Conservation (phyloP, 1,139 yeast species). For the Blastobotrys ciferrii region DNA sequence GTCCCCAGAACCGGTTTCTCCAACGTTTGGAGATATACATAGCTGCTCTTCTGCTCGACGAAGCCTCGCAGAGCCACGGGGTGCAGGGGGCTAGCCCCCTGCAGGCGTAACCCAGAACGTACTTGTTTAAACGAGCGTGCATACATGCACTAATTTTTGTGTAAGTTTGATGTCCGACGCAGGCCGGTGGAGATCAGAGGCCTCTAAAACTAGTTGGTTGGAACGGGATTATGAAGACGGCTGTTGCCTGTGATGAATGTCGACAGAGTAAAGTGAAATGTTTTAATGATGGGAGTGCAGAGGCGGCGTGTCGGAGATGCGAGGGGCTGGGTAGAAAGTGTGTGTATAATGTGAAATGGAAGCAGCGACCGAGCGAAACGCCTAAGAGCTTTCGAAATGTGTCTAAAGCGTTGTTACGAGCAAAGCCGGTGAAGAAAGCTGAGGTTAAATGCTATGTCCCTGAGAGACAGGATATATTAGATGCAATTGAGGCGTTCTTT, state of each 20-base stretch:
- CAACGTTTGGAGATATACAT: no score
- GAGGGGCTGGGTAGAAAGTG: constrained; percentile 9
- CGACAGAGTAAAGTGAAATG: constrained; percentile 18
- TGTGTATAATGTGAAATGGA: constrained; percentile 14
- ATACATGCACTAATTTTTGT: background rate
- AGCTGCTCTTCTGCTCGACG: no score
- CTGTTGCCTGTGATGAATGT: constrained; percentile 18
- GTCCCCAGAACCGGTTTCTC: no score
- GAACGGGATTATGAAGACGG: constrained; percentile 16
- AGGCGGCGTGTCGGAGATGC: constrained; percentile 14
- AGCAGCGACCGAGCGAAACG: constrained; percentile 9
- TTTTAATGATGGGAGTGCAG: constrained; percentile 14
- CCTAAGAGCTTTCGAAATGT: background rate
- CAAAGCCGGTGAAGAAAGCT: background rate
- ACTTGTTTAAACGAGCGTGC: no score
- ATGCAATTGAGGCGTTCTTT: constrained; percentile 15
- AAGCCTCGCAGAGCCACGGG: no score
- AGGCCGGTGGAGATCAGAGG: no score
- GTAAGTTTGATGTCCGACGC: no score
- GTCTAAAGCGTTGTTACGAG: background rate
- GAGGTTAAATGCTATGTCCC: constrained; percentile 8
- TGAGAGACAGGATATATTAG: constrained; percentile 10
- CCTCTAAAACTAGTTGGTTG: no score
- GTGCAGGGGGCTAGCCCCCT: no score
- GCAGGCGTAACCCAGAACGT: no score